Percentiles rank a stretch among this genome's conserved stretches.
Conservation (phyloP, 176 grass and related monocot genomes). For the Eragrostis curvula region DNA sequence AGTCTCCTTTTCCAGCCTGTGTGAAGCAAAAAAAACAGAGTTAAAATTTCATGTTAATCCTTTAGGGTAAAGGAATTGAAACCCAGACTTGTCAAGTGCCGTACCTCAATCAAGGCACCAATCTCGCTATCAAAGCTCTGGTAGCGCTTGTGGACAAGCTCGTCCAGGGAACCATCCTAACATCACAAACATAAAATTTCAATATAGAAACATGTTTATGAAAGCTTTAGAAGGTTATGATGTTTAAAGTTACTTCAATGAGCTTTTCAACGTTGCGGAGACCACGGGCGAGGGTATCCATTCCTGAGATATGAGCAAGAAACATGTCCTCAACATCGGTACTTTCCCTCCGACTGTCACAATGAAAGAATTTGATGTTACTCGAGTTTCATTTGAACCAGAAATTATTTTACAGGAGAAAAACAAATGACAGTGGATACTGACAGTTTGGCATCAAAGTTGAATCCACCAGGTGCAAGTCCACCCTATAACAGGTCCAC, state of each 20-base stretch:
- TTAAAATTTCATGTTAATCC: neutral
- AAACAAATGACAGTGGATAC: slow-evolving; percentile 26
- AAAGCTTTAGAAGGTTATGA: slow-evolving; percentile 7
- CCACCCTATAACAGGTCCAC: slow-evolving; percentile 62
- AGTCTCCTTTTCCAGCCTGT: slow-evolving; percentile 86
- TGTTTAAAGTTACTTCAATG: slow-evolving; percentile 66
- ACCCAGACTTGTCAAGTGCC: neutral
- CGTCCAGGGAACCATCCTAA: slow-evolving; percentile 86
- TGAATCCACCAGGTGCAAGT: slow-evolving; percentile 96
- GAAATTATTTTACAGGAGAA: slow-evolving; percentile 1
- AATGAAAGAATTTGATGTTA: slow-evolving; percentile 19
- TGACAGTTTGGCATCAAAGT: slow-evolving; percentile 97
- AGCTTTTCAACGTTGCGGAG: slow-evolving; percentile 84
- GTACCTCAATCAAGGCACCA: slow-evolving; percentile 82
- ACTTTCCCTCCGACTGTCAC: slow-evolving; percentile 89
- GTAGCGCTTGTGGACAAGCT: slow-evolving; percentile 92
- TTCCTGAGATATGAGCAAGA: slow-evolving; percentile 93
- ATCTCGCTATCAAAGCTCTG: slow-evolving; percentile 90
- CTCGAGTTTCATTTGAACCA: neutral
- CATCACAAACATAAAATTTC: neutral
- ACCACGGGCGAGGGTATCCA: slow-evolving; percentile 93
- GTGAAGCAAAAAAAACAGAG: slow-evolving; percentile 24
- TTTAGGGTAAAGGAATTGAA: neutral
- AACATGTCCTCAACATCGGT: slow-evolving; percentile 98
- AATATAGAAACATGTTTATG: neutral